phyloP scores from a whole-genome alignment of 2,329 filamentous ascomycete species.

The Nemania diffusa region DNA sequence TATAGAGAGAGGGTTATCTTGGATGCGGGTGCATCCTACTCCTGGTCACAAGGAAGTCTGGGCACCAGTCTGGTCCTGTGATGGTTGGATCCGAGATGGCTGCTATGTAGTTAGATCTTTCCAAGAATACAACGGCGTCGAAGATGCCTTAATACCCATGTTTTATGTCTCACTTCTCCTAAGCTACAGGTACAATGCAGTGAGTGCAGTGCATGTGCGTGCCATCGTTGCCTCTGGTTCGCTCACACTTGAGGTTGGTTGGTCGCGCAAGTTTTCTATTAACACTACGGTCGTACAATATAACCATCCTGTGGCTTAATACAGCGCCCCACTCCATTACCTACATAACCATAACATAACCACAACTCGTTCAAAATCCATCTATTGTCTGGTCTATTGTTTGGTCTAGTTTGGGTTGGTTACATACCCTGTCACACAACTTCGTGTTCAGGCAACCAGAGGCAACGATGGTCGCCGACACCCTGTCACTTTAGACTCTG shows the following conservation, averaged over 20 bases:
- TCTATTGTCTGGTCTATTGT: too few relatives aligned
- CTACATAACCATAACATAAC: too few relatives aligned
- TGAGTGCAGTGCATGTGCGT: neutral
- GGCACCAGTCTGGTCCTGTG: conserved; percentile 3
- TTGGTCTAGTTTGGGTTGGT: conserved; percentile 22
- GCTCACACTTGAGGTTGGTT: neutral
- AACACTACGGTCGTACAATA: neutral
- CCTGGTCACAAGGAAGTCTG: conserved; percentile 14
- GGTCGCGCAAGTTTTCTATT: neutral
- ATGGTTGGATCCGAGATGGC: conserved; percentile 5
- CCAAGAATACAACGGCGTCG: conserved; percentile 15
- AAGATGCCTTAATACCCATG: conserved; percentile 11
- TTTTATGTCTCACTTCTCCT: neutral
- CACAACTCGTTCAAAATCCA: neutral
- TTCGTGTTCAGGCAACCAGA: neutral
- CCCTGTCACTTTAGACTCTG: conserved; percentile 26
- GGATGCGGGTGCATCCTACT: conserved; percentile 27
- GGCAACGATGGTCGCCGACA: neutral
- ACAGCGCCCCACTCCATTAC: neutral
- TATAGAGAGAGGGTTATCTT: conserved; percentile 23
- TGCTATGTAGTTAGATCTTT: conserved; percentile 21
- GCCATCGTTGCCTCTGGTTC: neutral
- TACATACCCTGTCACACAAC: conserved; percentile 23
- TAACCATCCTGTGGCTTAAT: conserved; percentile 3
- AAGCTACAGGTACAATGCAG: neutral